Conservation (phyloP, 148 eudicot species). For the Diospyros kaki region DNA sequence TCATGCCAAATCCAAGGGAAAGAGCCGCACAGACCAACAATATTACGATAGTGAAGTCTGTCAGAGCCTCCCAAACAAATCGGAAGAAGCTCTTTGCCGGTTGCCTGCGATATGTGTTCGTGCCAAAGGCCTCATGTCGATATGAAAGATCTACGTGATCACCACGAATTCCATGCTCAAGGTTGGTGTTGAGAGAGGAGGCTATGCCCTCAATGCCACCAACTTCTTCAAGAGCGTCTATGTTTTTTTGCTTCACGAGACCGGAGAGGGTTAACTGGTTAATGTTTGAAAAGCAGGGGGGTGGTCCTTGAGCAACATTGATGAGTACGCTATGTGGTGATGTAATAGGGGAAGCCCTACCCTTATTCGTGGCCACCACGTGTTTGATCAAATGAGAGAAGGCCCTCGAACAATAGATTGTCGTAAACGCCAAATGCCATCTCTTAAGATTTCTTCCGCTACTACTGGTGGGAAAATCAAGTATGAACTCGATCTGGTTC, state of each 20-base stretch:
- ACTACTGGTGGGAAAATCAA: not conserved
- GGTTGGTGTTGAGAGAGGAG: constrained; percentile 13
- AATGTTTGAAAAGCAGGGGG: constrained; percentile 10
- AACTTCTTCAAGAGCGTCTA: not conserved
- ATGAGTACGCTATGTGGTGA: not conserved
- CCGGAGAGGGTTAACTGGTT: constrained; percentile 7
- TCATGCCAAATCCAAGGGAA: constrained; percentile 15
- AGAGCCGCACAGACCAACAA: constrained; percentile 5
- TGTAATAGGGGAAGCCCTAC: not conserved
- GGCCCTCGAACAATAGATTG: too few relatives aligned
- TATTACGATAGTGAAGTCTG: constrained; percentile 6
- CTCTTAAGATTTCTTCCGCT: too few relatives aligned
- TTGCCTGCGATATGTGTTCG: constrained; percentile 6
- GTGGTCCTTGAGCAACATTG: not conserved
- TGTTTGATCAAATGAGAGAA: too few relatives aligned
- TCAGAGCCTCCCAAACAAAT: constrained; percentile 21
- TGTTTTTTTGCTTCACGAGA: constrained; percentile 1
- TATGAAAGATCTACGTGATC: not conserved
- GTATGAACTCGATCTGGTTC: not conserved
- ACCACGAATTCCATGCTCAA: constrained; percentile 7
- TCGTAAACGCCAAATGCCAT: too few relatives aligned
- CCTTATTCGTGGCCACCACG: not conserved
- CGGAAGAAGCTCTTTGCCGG: constrained; percentile 8
- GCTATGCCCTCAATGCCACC: constrained; percentile 13
- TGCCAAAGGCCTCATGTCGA: constrained; percentile 7